Evolutionary conservation across 2,329 filamentous ascomycete species (phyloP).

Genomic region (Aureobasidium sp.): DNA sequence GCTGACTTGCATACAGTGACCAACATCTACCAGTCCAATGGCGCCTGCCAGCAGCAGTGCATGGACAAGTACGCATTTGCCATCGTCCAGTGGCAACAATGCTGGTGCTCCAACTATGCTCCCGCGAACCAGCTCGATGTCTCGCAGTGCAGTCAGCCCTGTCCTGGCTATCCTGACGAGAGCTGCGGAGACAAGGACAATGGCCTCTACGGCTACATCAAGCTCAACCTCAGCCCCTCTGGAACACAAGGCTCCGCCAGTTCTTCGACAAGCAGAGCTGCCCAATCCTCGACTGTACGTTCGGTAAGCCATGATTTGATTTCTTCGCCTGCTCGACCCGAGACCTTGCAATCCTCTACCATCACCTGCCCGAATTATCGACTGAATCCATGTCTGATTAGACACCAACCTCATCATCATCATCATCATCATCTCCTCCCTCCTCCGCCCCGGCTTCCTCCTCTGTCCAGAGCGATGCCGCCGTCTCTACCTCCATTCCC

Average conservation of each 20-base stretch:
- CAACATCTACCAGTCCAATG: slow-evolving; percentile 55
- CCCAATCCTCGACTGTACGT: not conserved
- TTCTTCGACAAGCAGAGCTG: slow-evolving; percentile 22
- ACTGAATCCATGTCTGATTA: slow-evolving; percentile 14
- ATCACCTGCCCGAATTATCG: not conserved
- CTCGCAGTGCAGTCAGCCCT: slow-evolving; percentile 49
- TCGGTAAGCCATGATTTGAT: not conserved
- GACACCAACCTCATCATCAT: slow-evolving; percentile 12
- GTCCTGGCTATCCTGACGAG: slow-evolving; percentile 63
- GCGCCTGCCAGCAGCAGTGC: slow-evolving; percentile 59
- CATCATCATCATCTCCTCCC: slow-evolving; percentile 9
- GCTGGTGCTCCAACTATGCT: slow-evolving; percentile 68
- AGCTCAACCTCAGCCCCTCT: slow-evolving; percentile 46
- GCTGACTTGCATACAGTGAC: slow-evolving; percentile 27
- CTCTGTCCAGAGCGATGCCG: slow-evolving; percentile 3
- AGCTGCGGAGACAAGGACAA: slow-evolving; percentile 53
- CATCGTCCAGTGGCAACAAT: slow-evolving; percentile 56
- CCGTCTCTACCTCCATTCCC: slow-evolving; percentile 9
- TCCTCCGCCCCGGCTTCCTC: slow-evolving; percentile 5
- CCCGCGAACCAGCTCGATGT: slow-evolving; percentile 41
- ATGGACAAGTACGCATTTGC: slow-evolving; percentile 55
- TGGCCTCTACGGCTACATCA: slow-evolving; percentile 59
- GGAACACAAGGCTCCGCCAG: slow-evolving; percentile 45
- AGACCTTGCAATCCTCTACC: not conserved
- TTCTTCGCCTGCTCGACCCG: too few species aligned